Base-by-base conservation (phyloP, 2,329 filamentous ascomycete species). In the Fusarium caatingaense region DNA sequence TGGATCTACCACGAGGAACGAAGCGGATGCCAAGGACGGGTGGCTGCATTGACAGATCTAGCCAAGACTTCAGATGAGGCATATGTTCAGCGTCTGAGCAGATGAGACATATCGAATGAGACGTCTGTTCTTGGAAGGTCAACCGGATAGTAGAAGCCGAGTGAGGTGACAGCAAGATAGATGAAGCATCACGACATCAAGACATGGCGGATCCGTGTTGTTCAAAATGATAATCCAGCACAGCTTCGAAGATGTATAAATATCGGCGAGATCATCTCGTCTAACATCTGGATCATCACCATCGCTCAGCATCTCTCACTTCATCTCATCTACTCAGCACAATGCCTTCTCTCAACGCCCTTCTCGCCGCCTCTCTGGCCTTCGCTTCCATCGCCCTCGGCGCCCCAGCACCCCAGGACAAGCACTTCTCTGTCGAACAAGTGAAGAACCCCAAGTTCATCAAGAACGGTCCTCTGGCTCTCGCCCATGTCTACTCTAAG, bases 401-500 rank as follows among this genome's bases (percentile, higher is more conserved):
- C 20, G 69, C 62, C 11, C 72, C 73, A 13, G 50, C 70, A 20
- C 37, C 41, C 5, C 21, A 58, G 9, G 63, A 65, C 27, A 60
- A 66, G 18, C 56, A 74, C 9, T 76, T 76, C 65, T 77, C 77
- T 5, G 68, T 83, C 28, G 69, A 76, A 32, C 80, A 82, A 68
- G 76, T 81, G 45, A 76, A 73, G 64, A 83, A 82, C 70, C 62
- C 76, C 25, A 73, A 77, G 48, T 81, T 77, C 58, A 74, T 76
- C 45, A 76, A 71, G 58, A 76, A 73, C 55, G 81, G 80, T 9
- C 76, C 77, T 10, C 62, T 76, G 6, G 78, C 78, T 1, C 73
- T 82, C 15, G 68, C 71, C 27, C 72, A 76, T 54, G 75, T 76
- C 34, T 82, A 82, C 72, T 59, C 54, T 66, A 83, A 83, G 74